These are phyloP conservation scores for Quercus tomentella DNA, from an alignment of 331 rosid genomes.

Conservation along the genomic window DNA sequence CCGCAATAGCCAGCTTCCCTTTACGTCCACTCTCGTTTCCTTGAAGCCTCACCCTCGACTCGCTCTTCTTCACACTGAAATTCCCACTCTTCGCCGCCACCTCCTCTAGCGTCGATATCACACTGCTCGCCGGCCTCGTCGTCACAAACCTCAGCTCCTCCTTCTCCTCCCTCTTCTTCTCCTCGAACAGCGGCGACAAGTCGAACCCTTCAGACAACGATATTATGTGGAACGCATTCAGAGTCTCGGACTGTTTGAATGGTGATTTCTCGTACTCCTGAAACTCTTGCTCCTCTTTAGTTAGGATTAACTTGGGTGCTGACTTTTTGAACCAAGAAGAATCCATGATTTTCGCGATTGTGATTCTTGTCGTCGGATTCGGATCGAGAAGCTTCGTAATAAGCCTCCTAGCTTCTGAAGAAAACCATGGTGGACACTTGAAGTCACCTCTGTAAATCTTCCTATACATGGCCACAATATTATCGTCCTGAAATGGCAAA, in stretches of 20 bases:
- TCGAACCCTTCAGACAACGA: conserved; percentile 82
- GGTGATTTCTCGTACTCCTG: conserved; percentile 23
- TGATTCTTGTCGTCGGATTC: conserved; percentile 57
- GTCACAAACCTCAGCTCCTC: conserved; percentile 89
- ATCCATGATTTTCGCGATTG: conserved; percentile 64
- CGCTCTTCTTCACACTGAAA: conserved; percentile 73
- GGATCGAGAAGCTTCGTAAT: conserved; percentile 81
- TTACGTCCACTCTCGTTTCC: conserved; percentile 71
- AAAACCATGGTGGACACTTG: conserved; percentile 91
- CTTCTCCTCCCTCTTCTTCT: conserved; percentile 77
- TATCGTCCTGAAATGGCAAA: conserved; percentile 87
- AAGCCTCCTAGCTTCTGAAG: conserved; percentile 56
- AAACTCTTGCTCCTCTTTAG: conserved; percentile 21
- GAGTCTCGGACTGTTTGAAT: conserved; percentile 32
- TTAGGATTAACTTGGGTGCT: conserved; percentile 27
- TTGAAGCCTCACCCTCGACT: conserved; percentile 63
- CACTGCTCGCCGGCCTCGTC: conserved; percentile 78
- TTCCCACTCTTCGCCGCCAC: conserved; percentile 67
- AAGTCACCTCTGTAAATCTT: conserved; percentile 85
- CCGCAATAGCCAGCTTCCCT: conserved; percentile 80
- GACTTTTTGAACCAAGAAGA: conserved; percentile 76
- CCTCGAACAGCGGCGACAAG: conserved; percentile 83
- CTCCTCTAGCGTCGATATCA: conserved; percentile 78
- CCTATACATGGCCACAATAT: conserved; percentile 69
- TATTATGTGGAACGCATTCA: conserved; percentile 88